A percentile compares a stretch with the other conserved stretches of the same genome.
Evolutionary conservation across 169 alveolate species (phyloP).

Genomic region (Cryptosporidium sp.): DNA sequence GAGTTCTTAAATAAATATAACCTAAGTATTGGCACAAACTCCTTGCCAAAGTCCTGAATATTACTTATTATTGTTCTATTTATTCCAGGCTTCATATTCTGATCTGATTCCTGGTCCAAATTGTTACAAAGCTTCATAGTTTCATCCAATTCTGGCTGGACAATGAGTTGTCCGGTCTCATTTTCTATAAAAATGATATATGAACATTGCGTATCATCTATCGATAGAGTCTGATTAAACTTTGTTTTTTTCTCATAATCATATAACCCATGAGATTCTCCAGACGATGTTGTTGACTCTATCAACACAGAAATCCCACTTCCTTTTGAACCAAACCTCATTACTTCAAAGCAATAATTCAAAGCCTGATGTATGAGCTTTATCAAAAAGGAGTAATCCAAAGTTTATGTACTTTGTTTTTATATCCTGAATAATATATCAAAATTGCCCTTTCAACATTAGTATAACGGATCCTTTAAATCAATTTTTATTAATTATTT

Average conservation of each 20-base stretch:
- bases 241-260: constrained; percentile 63
- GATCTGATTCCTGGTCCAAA: constrained; percentile 10
- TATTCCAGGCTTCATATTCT: background rate
- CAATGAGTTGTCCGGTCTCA: constrained; percentile 46
- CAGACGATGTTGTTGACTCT: constrained; percentile 70
- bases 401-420: background rate
- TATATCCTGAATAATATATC: constrained; percentile 9
- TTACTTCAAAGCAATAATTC: background rate
- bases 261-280: constrained; percentile 69
- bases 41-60: constrained; percentile 4
- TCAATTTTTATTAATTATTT: background rate
- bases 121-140: background rate
- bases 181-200: constrained; percentile 18
- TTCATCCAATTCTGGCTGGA: constrained; percentile 24
- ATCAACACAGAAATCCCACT: constrained; percentile 59
- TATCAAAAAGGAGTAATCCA: background rate
- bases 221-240: constrained; percentile 29
- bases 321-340: constrained; percentile 28
- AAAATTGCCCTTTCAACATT: constrained; percentile 7
- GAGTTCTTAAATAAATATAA: constrained; percentile 13
- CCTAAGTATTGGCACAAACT: constrained; percentile 37
- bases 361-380: background rate
- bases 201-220: constrained; percentile 27
- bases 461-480: constrained; percentile 1
- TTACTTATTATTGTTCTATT: background rate